Percentiles rank a stretch among this genome's conserved stretches.
Evolutionary conservation across 345 rosid species (phyloP).

Genomic region (Eucalyptus tenuipes): DNA sequence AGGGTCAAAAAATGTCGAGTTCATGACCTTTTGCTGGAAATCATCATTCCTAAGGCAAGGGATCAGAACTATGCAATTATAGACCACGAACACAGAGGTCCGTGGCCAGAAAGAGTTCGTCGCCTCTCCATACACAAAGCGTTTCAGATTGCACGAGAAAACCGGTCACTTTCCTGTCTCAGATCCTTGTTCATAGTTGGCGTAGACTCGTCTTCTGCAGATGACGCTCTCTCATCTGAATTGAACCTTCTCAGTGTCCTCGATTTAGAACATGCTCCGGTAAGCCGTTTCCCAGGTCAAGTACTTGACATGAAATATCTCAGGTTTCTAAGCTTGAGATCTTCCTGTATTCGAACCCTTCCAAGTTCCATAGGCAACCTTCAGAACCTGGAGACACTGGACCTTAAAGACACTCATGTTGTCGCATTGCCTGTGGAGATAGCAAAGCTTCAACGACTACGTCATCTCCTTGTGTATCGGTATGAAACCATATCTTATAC

Average conservation of each 20-base stretch:
- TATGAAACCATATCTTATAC: slow-evolving; percentile 12
- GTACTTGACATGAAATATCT: slow-evolving; percentile 8
- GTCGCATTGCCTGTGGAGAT: slow-evolving; percentile 19
- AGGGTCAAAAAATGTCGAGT: slow-evolving; percentile 17
- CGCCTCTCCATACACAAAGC: slow-evolving; percentile 21
- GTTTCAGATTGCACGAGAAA: background rate
- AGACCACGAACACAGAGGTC: background rate
- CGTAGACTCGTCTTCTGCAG: background rate
- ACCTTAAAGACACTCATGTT: slow-evolving; percentile 23
- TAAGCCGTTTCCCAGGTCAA: slow-evolving; percentile 15
- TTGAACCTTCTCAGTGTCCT: slow-evolving; percentile 21
- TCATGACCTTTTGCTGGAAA: slow-evolving; percentile 23
- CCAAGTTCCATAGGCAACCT: slow-evolving; percentile 29
- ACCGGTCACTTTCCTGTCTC: slow-evolving; percentile 3
- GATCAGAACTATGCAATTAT: slow-evolving; percentile 23
- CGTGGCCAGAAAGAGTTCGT: slow-evolving; percentile 22
- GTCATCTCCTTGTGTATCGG: slow-evolving; percentile 24
- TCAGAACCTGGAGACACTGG: slow-evolving; percentile 25
- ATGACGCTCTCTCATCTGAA: background rate
- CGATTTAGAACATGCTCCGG: slow-evolving; percentile 13
- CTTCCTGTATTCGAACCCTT: slow-evolving; percentile 6
- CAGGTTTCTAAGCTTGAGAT: slow-evolving; percentile 23
- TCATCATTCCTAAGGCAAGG: slow-evolving; percentile 15
- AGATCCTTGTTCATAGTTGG: slow-evolving; percentile 26
- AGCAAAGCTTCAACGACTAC: slow-evolving; percentile 17